Base-by-base conservation (phyloP, 306 rosid genomes). In the Lagenaria siceraria region DNA sequence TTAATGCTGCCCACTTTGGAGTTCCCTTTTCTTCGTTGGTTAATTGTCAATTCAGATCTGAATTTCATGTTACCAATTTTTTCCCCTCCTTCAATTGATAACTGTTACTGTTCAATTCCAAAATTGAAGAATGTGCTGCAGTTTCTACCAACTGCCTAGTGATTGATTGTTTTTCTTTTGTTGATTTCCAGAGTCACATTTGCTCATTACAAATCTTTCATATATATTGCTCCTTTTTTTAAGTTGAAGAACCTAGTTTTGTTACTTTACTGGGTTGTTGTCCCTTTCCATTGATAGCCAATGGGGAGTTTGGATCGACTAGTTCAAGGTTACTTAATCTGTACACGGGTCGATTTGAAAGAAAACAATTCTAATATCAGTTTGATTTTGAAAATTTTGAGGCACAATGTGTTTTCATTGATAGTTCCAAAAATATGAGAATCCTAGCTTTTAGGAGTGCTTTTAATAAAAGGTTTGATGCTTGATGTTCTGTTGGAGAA, bases 21-120 rank as follows among this genome's bases (percentile, higher is more conserved):
- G 22, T 71, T 25, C 10, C n/a, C 40, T 71, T 22, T 27, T 71
- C 75, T 69, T 31, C 36, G 48, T 22, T 70, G 56, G 54, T 48
- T 48, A 46, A 48, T 27, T 46, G 42, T 17, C 60, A 48, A n/a
- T 72, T 49, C 76, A 49, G 76, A 72, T 72, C 76, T 72, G 76
- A 72, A 15, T 49, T 72, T 49, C 10, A 27, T 17, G 15, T 49
- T 49, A 49, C 54, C 76, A 35, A 35, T 33, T 19, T 4, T 63
- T 46, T 46, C 8, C 10, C 19, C 21, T 7, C 13, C 46, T 66
- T 66, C 18, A 38, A 66, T 38, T 10, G 7, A 25, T 66, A 29
- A 62, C 36, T 17, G 46, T 70, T 21, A 48, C 25, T 7, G 40
- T 40, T 24, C 10, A 42, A 21, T 68, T 40, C 33, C 54, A 42